These are phyloP conservation scores for Pseudozyma flocculosa DNA, from an alignment of 1,284 basidiomycete species.

Conservation along the genomic window DNA sequence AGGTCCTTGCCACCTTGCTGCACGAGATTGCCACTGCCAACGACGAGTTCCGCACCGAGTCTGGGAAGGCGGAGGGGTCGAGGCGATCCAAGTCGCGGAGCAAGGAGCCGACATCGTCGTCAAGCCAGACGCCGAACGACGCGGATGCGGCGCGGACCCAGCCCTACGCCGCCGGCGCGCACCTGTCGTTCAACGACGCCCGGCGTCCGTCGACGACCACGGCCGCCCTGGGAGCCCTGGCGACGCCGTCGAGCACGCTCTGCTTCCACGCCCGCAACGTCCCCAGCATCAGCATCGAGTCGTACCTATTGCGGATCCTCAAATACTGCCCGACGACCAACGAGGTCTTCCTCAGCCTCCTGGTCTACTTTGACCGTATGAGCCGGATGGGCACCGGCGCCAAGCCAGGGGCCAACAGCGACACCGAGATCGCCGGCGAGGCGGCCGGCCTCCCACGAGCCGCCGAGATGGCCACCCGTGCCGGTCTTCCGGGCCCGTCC, in stretches of 20 bases:
- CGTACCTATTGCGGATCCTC: slow-evolving; percentile 89
- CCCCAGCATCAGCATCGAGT: slow-evolving; percentile 89
- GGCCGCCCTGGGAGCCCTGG: slow-evolving; percentile 75
- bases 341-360: slow-evolving; percentile 88
- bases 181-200: slow-evolving; percentile 37
- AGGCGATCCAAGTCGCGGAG: slow-evolving; percentile 1
- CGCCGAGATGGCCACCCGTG: slow-evolving; percentile 10
- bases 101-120: slow-evolving; percentile 14
- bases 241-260: slow-evolving; percentile 76
- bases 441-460: slow-evolving; percentile 37
- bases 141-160: neutral
- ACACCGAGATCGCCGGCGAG: slow-evolving; percentile 29
- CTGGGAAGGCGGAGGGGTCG: slow-evolving; percentile 20
- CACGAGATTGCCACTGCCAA: slow-evolving; percentile 90
- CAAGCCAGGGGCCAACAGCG: slow-evolving; percentile 32
- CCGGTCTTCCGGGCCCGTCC: neutral
- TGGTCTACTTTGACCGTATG: slow-evolving; percentile 94
- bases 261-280: slow-evolving; percentile 95
- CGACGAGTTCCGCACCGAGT: slow-evolving; percentile 63
- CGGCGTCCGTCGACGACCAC: slow-evolving; percentile 63
- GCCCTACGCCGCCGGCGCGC: slow-evolving; percentile 13
- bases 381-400: slow-evolving; percentile 64
- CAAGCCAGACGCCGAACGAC: neutral
- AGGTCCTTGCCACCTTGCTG: slow-evolving; percentile 82
- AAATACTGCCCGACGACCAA: slow-evolving; percentile 99